Evolutionary conservation across 495 filamentous ascomycete species (phyloP), one percentile per base, ranked within the genome.

Genomic region (Arthonia radiata): DNA sequence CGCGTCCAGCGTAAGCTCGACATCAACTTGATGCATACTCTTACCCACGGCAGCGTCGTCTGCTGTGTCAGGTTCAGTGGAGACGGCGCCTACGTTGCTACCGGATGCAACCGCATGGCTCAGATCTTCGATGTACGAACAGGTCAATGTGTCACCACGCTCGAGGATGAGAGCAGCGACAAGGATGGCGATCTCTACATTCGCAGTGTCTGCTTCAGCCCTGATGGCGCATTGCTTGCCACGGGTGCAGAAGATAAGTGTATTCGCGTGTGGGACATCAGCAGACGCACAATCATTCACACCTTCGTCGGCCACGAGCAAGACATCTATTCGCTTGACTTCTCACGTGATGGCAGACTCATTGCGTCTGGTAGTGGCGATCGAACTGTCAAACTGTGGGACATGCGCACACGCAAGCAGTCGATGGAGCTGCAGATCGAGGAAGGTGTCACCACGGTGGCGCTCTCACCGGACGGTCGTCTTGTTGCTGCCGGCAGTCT

Each of bases 261-360:
- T 43, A 90, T 90, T 48, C 57, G 79, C 29, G 77, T 90, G 30
- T 90, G 79, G 79, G 79, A 90, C 48, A 89, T 90, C 36, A 56
- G 55, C 26, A 53, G 50, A 15, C 61, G 71, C 27, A 65, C 59
- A 5, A 90, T 90, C 43, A 71, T 71, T 31, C 68, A 78, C 34
- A 78, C 73, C 3, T 86, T 90, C 49, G 49, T 59, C 17, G 79
- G 79, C 13, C 79, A 90, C 44, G 79, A 90, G 47, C 79, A 90
- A 44, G 79, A 89, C 32, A 90, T 90, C 34, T 89, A 90, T 45
- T 83, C 76, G n/a, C 56, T 90, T 6, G 79, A 90, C 37, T 90
- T 86, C 37, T 72, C 79, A 13, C 63, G 76, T 15, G 80, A 86
- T 36, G 79, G 79, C 5, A 72, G 73, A 23, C 76, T 74, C 32